Percentiles rank a stretch among this genome's conserved stretches.
These are phyloP conservation scores for Penicillium daleae DNA, from an alignment of 495 filamentous ascomycete species.

Conservation along the genomic window DNA sequence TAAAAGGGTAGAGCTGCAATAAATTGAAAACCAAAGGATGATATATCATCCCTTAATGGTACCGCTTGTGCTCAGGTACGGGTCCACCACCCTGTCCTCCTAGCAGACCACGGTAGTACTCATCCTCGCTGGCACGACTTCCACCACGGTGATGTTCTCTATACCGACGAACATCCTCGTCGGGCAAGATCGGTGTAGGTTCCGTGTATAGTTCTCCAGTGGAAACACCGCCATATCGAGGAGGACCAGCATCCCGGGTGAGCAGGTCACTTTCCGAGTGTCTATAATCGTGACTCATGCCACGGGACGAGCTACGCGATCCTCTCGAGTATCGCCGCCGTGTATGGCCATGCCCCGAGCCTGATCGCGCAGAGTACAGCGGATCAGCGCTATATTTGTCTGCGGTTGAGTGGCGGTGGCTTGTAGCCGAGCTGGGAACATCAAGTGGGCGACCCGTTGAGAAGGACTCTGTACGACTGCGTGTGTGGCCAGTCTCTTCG, in stretches of 20 bases:
- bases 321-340: conserved; percentile 23
- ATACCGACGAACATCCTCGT: conserved; percentile 37
- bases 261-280: conserved; percentile 49
- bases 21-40: conserved; percentile 11
- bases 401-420: conserved; percentile 15
- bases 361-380: conserved; percentile 28
- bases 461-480: conserved; percentile 36
- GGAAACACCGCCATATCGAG: conserved; percentile 29
- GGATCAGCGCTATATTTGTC: conserved; percentile 32
- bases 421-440: conserved; percentile 12
- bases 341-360: conserved; percentile 25
- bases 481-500: conserved; percentile 36
- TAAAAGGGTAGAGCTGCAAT: not conserved
- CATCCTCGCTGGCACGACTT: conserved; percentile 35
- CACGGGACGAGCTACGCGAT: conserved; percentile 43
- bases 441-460: conserved; percentile 35
- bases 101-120: conserved; percentile 47
- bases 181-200: conserved; percentile 27
- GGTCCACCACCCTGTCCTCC: conserved; percentile 41
- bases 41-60: conserved; percentile 27
- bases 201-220: conserved; percentile 36
- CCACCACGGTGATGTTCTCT: conserved; percentile 27
- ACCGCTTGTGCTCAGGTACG: conserved; percentile 41
- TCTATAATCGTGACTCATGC: conserved; percentile 39
- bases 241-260: conserved; percentile 24